Evolutionary conservation across 441 rosid genomes (phyloP).

Genomic region (Sinapis alba): DNA sequence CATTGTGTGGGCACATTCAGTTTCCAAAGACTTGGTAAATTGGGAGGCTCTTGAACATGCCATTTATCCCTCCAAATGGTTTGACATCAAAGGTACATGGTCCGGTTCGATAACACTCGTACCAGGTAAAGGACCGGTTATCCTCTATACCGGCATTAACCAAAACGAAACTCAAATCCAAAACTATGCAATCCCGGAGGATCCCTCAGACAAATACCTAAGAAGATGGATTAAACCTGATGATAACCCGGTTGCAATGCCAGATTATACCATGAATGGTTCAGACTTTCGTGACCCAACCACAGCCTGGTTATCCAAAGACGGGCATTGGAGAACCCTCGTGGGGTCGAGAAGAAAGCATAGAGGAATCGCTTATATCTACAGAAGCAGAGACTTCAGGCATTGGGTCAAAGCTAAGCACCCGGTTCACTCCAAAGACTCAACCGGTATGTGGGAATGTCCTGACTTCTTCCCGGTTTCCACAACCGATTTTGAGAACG

Average conservation of each 20-base stretch:
- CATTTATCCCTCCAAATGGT: conserved; percentile 65
- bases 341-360: conserved; percentile 58
- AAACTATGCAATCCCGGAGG: conserved; percentile 68
- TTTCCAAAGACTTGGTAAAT: conserved; percentile 75
- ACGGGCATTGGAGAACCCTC: conserved; percentile 61
- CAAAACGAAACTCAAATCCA: conserved; percentile 51
- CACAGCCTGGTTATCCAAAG: conserved; percentile 67
- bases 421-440: conserved; percentile 53
- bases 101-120: conserved; percentile 84
- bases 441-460: conserved; percentile 6
- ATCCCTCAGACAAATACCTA: conserved; percentile 77
- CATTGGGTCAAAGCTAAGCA: conserved; percentile 67
- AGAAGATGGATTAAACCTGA: conserved; percentile 78
- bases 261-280: conserved; percentile 53
- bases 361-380: conserved; percentile 66
- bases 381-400: conserved; percentile 65
- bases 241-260: conserved; percentile 65
- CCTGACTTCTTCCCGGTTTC: conserved; percentile 55
- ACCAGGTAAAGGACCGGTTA: conserved; percentile 57
- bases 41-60: conserved; percentile 79
- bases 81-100: conserved; percentile 82
- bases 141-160: conserved; percentile 80
- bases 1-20: conserved; percentile 94
- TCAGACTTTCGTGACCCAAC: conserved; percentile 91
- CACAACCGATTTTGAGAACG: conserved; percentile 15